Base-by-base conservation (phyloP, 1,284 basidiomycete species). In the Fomitopsis schrenkii region DNA sequence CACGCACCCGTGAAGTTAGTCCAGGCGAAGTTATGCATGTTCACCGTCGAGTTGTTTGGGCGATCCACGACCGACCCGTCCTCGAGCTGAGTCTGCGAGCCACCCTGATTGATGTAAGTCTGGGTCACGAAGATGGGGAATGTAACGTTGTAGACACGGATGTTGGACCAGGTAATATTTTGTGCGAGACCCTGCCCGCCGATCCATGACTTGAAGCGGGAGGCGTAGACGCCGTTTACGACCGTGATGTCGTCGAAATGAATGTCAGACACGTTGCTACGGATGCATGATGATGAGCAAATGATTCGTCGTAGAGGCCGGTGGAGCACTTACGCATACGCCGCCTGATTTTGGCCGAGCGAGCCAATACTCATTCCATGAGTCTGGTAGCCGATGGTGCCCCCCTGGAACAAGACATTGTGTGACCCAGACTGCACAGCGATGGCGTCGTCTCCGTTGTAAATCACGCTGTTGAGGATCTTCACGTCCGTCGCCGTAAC, bases 41-140 rank as follows among this genome's bases (percentile, higher is more conserved):
- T 26, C 36, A 54, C 52, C 8, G 52, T 54, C 22, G 52, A 54
- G 36, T 54, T 54, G 35, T 54, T 54, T 19, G 52, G 52, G n/a
- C 52, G 52, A 22, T 40, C 52, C 9, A 9, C 36, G 17, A 40
- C 36, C 7, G 35, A 38, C 33, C 52, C 52, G 12, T 54, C 35
- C 10, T 54, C 52, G 35, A 54, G 52, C 52, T 54, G 52, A n/a
- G 52, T 54, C 52, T 54, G 52, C 35, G 52, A 19, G 5, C 52
- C 52, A 17, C 52, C 52, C 19, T 54, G 52, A 8, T 54, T 54
- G 52, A 54, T 54, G 52, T 54, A 54, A 3, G 52, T 54, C 52
- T 54, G 52, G n/a, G 52, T 54, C n/a, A 54, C 52, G 22, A 54
- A 54, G 52, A 54, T 54, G 35, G 52, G 52, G 36, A 54, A 54